These are phyloP conservation scores for Tympanopsis confertula DNA, from an alignment of 2,329 filamentous ascomycete genomes.

Conservation along the genomic window DNA sequence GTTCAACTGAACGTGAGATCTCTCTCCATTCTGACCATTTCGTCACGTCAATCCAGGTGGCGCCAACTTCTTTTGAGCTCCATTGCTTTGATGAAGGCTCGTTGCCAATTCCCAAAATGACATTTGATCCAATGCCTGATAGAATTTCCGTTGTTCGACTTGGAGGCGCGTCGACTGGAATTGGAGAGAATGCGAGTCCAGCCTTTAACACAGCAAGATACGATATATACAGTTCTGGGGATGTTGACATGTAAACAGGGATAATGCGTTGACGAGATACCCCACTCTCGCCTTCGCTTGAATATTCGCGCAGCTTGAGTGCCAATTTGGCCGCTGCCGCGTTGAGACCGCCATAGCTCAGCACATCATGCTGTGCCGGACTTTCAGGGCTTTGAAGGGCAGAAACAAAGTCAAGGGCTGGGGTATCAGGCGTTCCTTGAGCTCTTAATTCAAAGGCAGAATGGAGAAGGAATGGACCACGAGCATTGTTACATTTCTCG, in stretches of 20 bases:
- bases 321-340: slow-evolving; percentile 11
- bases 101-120: slow-evolving; percentile 9
- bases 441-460: slow-evolving; percentile 13
- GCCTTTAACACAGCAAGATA: slow-evolving; percentile 22
- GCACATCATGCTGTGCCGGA: slow-evolving; percentile 10
- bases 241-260: slow-evolving; percentile 16
- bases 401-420: slow-evolving; percentile 15
- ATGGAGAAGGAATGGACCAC: slow-evolving; percentile 10
- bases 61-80: not conserved
- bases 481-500: not conserved
- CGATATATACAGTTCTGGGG: slow-evolving; percentile 21
- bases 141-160: slow-evolving; percentile 14
- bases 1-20: not conserved
- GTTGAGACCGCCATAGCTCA: slow-evolving; percentile 13
- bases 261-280: slow-evolving; percentile 9
- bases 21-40: not conserved
- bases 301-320: slow-evolving; percentile 5
- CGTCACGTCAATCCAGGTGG: not conserved
- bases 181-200: slow-evolving; percentile 20
- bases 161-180: slow-evolving; percentile 20
- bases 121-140: slow-evolving; percentile 12
- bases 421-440: slow-evolving; percentile 8
- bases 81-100: slow-evolving; percentile 7
- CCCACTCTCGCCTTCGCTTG: not conserved
- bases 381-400: slow-evolving; percentile 8